phyloP scores from a whole-genome alignment of 2,329 filamentous ascomycete genomes.

The Pyricularia grisea region DNA sequence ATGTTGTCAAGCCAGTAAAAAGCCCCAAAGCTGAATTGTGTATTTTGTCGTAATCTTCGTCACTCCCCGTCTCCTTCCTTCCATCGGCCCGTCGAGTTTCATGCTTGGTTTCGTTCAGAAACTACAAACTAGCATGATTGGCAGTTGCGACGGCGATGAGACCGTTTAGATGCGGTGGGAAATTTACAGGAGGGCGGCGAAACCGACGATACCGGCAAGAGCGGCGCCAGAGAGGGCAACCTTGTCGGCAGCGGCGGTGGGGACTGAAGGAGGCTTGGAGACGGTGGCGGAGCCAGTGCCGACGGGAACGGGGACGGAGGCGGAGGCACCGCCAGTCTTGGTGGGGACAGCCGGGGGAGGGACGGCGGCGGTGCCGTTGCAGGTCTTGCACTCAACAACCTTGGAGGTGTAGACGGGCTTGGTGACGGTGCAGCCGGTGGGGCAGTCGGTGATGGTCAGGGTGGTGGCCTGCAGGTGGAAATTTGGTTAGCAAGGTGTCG shows the following conservation, averaged over 20 bases:
- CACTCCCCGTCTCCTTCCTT: background rate
- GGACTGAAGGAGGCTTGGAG: slow-evolving; percentile 24
- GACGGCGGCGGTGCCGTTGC: slow-evolving; percentile 29
- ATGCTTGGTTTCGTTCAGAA: too few species aligned
- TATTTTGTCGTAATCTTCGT: background rate
- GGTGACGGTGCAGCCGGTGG: slow-evolving; percentile 51
- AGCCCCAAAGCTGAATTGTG: background rate
- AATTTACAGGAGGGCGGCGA: slow-evolving; percentile 51
- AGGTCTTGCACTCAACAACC: slow-evolving; percentile 43
- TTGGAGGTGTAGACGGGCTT: slow-evolving; percentile 46
- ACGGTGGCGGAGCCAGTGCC: slow-evolving; percentile 20
- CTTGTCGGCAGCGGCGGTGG: slow-evolving; percentile 48
- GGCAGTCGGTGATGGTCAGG: slow-evolving; percentile 56
- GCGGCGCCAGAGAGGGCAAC: slow-evolving; percentile 47
- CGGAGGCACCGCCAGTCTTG: slow-evolving; percentile 26
- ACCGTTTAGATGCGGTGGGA: slow-evolving; percentile 3
- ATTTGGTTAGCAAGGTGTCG: background rate
- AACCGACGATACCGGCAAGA: slow-evolving; percentile 50
- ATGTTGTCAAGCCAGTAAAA: background rate
- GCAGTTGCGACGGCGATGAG: background rate
- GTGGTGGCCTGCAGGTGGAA: slow-evolving; percentile 44
- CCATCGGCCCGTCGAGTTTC: background rate
- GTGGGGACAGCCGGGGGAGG: slow-evolving; percentile 20
- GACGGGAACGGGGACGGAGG: slow-evolving; percentile 23
- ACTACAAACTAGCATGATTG: background rate